Evolutionary conservation across 257 asterid species (phyloP).

Genomic region (Nicotiana noctiflora): DNA sequence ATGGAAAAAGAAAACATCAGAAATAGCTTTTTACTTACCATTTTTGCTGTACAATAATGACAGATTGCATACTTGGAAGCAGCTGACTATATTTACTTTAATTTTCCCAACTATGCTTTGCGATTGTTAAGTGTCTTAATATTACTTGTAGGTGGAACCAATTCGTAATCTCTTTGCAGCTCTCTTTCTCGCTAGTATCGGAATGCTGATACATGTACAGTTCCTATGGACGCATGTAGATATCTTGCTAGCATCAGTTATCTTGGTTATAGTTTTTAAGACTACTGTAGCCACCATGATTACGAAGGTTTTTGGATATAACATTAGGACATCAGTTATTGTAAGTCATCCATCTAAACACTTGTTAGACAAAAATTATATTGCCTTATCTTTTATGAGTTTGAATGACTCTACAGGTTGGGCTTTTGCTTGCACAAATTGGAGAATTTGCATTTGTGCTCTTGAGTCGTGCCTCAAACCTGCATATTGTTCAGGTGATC

Average conservation of each 20-base stretch:
- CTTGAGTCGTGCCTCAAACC: constrained; percentile 86
- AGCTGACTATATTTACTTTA: not conserved
- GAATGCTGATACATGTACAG: constrained; percentile 91
- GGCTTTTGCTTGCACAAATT: constrained; percentile 82
- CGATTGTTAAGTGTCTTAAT: not conserved
- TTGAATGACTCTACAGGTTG: constrained; percentile 45
- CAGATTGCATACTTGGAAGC: not conserved
- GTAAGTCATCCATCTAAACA: constrained; percentile 41
- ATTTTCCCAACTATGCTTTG: not conserved
- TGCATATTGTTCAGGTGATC: constrained; percentile 74
- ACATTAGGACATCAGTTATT: constrained; percentile 54
- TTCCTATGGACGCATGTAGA: constrained; percentile 98
- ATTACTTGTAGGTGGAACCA: constrained; percentile 77
- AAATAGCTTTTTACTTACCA: too few species aligned
- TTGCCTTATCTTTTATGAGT: constrained; percentile 15
- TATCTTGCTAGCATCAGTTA: constrained; percentile 87
- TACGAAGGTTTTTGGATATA: constrained; percentile 75
- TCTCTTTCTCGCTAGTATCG: constrained; percentile 90
- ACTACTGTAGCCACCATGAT: constrained; percentile 63
- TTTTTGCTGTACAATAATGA: too few species aligned
- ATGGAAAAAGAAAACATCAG: not conserved
- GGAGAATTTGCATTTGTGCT: constrained; percentile 98
- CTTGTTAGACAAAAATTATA: not conserved
- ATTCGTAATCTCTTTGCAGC: constrained; percentile 96
- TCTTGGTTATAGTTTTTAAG: constrained; percentile 76